A percentile compares a stretch with the other conserved stretches of the same genome.
Conservation (phyloP, 805 yeast genomes). For the Kuraishia piskuri region DNA sequence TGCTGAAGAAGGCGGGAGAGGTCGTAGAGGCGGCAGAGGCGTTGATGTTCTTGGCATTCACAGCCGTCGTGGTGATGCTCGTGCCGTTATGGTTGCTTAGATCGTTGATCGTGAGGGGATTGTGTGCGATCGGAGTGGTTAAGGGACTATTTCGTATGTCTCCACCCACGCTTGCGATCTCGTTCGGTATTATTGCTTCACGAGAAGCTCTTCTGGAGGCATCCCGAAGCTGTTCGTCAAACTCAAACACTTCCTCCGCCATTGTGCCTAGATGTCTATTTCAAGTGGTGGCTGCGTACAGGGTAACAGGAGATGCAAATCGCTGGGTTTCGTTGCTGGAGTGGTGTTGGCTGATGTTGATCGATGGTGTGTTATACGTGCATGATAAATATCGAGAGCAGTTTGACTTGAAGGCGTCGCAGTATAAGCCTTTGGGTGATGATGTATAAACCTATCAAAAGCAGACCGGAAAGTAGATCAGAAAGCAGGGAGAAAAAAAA, state of each 20-base stretch:
- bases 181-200: background rate
- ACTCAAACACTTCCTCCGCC: conserved; percentile 5
- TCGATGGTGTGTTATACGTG: no score
- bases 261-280: no score
- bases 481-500: no score
- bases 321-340: background rate
- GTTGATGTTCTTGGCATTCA: no score
- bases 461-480: no score
- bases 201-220: background rate
- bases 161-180: background rate
- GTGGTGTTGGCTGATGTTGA: no score
- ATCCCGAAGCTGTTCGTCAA: conserved; percentile 1
- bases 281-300: no score
- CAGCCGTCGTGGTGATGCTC: background rate
- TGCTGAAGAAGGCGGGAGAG: background rate
- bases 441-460: no score
- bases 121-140: background rate
- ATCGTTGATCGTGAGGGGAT: background rate
- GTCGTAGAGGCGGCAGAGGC: background rate
- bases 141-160: background rate
- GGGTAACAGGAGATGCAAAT: no score
- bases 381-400: no score
- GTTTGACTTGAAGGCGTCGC: no score
- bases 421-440: no score
- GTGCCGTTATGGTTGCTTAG: background rate